These are phyloP conservation scores for Orbilia blumenaviensis DNA, from an alignment of 2,329 filamentous ascomycete genomes.

Conservation along the genomic window DNA sequence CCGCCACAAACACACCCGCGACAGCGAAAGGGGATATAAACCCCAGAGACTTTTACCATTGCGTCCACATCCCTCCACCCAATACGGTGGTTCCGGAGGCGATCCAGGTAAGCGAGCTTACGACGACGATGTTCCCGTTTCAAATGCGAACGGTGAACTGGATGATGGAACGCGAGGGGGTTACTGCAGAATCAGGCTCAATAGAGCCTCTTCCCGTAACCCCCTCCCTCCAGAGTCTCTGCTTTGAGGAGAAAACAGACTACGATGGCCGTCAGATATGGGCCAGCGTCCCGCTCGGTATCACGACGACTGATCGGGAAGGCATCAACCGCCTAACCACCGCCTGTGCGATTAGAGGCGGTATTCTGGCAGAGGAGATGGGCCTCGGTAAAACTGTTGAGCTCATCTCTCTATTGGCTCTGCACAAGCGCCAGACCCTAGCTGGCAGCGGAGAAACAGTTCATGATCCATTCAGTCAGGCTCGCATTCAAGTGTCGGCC, in stretches of 20 bases:
- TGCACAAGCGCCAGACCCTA: slow-evolving; percentile 66
- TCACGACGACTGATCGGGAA: slow-evolving; percentile 66
- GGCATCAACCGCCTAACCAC: slow-evolving; percentile 18
- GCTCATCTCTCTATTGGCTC: slow-evolving; percentile 73
- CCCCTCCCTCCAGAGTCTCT: slow-evolving; percentile 63
- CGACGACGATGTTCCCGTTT: slow-evolving; percentile 56
- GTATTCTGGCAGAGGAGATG: slow-evolving; percentile 83
- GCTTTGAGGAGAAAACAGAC: slow-evolving; percentile 59
- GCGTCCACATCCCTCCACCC: slow-evolving; percentile 52
- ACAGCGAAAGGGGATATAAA: slow-evolving; percentile 36
- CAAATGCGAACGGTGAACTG: slow-evolving; percentile 57
- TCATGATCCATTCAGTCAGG: slow-evolving; percentile 62
- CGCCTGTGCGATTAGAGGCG: slow-evolving; percentile 63
- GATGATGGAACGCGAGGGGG: slow-evolving; percentile 57
- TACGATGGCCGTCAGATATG: slow-evolving; percentile 63
- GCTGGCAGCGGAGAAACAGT: slow-evolving; percentile 22
- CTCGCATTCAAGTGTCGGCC: slow-evolving; percentile 64
- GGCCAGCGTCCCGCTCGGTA: slow-evolving; percentile 72
- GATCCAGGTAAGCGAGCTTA: slow-evolving; percentile 55
- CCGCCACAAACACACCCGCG: slow-evolving; percentile 16
- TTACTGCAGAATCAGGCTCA: slow-evolving; percentile 21
- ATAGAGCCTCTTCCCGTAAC: slow-evolving; percentile 57
- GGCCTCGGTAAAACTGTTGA: slow-evolving; percentile 83
- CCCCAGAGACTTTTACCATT: slow-evolving; percentile 55
- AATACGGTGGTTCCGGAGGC: slow-evolving; percentile 35